A percentile compares a stretch with the other conserved stretches of the same genome.
These are phyloP conservation scores for Saposhnikovia divaricata DNA, from an alignment of 129 eudicot species.

Conservation along the genomic window DNA sequence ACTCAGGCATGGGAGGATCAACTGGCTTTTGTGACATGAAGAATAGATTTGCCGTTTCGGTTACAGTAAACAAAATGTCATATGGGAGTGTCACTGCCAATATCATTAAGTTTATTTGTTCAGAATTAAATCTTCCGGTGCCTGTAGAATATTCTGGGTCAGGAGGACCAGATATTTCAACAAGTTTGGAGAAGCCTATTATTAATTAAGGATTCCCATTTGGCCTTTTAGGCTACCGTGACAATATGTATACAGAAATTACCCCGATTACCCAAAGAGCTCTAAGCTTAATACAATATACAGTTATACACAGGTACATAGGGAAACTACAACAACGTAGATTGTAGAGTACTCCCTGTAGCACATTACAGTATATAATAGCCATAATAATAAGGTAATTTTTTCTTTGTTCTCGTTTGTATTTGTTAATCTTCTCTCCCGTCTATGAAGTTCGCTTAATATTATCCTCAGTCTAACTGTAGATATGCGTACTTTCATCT, in stretches of 20 bases:
- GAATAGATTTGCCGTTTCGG: constrained; percentile 70
- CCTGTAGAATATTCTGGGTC: constrained; percentile 51
- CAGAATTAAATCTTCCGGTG: constrained; percentile 66
- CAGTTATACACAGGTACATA: neutral
- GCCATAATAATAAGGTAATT: neutral
- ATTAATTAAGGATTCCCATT: constrained; percentile 35
- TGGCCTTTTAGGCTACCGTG: neutral
- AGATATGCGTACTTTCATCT: neutral
- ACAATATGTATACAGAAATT: neutral
- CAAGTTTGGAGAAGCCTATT: constrained; percentile 32
- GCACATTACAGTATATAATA: neutral
- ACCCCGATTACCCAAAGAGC: neutral
- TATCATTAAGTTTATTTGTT: constrained; percentile 67
- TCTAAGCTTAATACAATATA: neutral
- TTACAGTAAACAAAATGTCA: constrained; percentile 75
- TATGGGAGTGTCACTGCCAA: constrained; percentile 63
- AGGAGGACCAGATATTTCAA: constrained; percentile 17
- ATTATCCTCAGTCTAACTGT: neutral
- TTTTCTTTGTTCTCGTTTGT: neutral
- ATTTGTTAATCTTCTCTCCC: neutral
- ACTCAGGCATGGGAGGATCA: constrained; percentile 92
- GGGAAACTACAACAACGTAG: neutral
- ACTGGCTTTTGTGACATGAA: constrained; percentile 68
- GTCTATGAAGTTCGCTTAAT: neutral
- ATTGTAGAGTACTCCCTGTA: neutral